phyloP scores from a whole-genome alignment of 805 yeast species.

The Saturnispora ahearnii region DNA sequence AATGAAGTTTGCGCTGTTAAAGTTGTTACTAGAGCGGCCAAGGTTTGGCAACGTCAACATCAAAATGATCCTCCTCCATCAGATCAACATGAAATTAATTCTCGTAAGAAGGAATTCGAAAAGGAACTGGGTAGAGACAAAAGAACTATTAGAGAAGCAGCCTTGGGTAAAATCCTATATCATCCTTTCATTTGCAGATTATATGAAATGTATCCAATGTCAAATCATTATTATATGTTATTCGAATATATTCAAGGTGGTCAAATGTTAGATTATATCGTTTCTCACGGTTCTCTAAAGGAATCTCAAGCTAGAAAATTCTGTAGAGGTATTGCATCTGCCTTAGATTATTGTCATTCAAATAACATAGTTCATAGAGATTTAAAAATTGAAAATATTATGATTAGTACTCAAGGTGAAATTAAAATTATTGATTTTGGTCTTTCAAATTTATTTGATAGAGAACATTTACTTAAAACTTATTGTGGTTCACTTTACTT shows the following conservation, averaged over 20 bases:
- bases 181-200: slow-evolving; percentile 90
- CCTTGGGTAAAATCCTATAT: slow-evolving; percentile 77
- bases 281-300: slow-evolving; percentile 88
- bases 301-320: slow-evolving; percentile 92
- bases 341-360: slow-evolving; percentile 86
- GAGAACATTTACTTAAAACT: slow-evolving; percentile 67
- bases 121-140: slow-evolving; percentile 85
- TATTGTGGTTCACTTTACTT: slow-evolving; percentile 96
- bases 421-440: slow-evolving; percentile 96
- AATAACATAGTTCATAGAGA: slow-evolving; percentile 96
- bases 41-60: slow-evolving; percentile 63
- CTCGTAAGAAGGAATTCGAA: slow-evolving; percentile 60
- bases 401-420: slow-evolving; percentile 90
- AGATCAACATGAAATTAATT: slow-evolving; percentile 46
- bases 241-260: slow-evolving; percentile 97
- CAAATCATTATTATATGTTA: slow-evolving; percentile 92
- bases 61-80: slow-evolving; percentile 58
- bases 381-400: slow-evolving; percentile 89
- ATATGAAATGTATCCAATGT: slow-evolving; percentile 92
- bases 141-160: slow-evolving; percentile 91
- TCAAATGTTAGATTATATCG: slow-evolving; percentile 93
- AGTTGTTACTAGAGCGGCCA: slow-evolving; percentile 85
- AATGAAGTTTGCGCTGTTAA: slow-evolving; percentile 84
- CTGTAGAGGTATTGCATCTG: slow-evolving; percentile 90
- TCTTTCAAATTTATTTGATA: slow-evolving; percentile 75